A percentile compares a stretch with the other conserved stretches of the same genome.
Conservation (phyloP, 805 yeast species). For the Saccharomycopsis sp. region DNA sequence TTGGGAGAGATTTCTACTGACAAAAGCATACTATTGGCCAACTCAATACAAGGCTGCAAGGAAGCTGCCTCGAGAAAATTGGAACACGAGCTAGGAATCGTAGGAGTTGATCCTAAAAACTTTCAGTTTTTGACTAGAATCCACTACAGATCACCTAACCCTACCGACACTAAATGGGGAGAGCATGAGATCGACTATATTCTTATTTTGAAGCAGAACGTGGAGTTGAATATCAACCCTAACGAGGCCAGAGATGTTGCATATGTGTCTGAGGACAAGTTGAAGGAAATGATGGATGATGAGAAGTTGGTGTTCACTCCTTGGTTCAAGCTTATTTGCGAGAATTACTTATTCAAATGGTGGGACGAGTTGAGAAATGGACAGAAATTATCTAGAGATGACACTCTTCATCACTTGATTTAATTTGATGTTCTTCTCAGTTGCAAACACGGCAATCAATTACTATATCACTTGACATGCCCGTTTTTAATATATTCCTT, state of each 20-base stretch:
- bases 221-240: constrained; percentile 47
- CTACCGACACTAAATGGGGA: constrained; percentile 82
- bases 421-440: constrained; percentile 6
- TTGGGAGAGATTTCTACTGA: constrained; percentile 47
- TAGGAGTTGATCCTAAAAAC: constrained; percentile 52
- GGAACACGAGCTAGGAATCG: constrained; percentile 88
- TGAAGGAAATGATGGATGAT: constrained; percentile 73
- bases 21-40: constrained; percentile 33
- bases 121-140: constrained; percentile 88
- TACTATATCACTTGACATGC: too few relatives aligned
- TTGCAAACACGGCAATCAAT: too few relatives aligned
- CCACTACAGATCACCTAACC: constrained; percentile 82
- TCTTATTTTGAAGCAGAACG: constrained; percentile 51
- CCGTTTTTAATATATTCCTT: too few relatives aligned
- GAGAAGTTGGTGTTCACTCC: constrained; percentile 76
- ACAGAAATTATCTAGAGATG: constrained; percentile 39
- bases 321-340: constrained; percentile 96
- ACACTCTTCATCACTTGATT: constrained; percentile 27
- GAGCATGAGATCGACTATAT: constrained; percentile 98
- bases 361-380: constrained; percentile 72
- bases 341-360: constrained; percentile 87
- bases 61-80: constrained; percentile 88
- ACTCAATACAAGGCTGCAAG: constrained; percentile 72
- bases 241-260: constrained; percentile 82
- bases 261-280: constrained; percentile 64